Evolutionary conservation across 78 protist species (phyloP).

Genomic region (Mastigamoeba balamuthi): DNA sequence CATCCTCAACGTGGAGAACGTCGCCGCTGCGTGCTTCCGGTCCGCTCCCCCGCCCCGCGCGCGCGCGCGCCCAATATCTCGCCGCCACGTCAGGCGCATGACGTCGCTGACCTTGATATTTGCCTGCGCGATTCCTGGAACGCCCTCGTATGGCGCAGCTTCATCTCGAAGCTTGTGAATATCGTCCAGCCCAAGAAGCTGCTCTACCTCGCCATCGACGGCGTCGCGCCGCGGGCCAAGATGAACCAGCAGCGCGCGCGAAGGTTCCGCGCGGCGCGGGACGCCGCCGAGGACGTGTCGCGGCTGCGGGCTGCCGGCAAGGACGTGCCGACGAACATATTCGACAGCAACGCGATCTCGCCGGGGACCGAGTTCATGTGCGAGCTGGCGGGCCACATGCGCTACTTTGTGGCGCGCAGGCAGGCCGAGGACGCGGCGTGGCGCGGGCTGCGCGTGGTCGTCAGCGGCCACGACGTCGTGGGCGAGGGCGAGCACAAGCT

Average conservation of each 20-base stretch:
- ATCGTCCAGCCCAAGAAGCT: slow-evolving; percentile 16
- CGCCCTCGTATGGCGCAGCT: no score
- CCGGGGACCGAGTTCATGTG: slow-evolving; percentile 92
- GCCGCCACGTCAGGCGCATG: no score
- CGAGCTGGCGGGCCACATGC: background rate
- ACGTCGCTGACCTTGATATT: no score
- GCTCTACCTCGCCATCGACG: slow-evolving; percentile 55
- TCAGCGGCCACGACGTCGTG: slow-evolving; percentile 32
- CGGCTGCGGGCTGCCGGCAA: background rate
- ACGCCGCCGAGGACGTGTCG: background rate
- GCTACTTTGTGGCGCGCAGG: background rate
- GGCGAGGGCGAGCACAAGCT: slow-evolving; percentile 96
- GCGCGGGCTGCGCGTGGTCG: slow-evolving; percentile 5
- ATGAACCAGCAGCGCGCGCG: slow-evolving; percentile 92
- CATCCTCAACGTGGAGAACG: no score
- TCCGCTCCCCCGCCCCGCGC: no score
- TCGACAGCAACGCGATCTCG: slow-evolving; percentile 91
- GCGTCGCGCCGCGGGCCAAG: slow-evolving; percentile 95
- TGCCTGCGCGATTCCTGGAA: no score
- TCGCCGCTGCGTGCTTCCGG: no score
- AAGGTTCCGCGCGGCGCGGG: slow-evolving; percentile 54
- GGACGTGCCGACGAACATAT: background rate
- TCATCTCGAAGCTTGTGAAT: background rate
- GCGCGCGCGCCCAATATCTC: no score
- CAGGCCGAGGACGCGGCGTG: background rate